A percentile compares a stretch with the other conserved stretches of the same genome.
These are phyloP conservation scores for Aspergillus calidoustus DNA, from an alignment of 2,329 filamentous ascomycete genomes.

Conservation along the genomic window DNA sequence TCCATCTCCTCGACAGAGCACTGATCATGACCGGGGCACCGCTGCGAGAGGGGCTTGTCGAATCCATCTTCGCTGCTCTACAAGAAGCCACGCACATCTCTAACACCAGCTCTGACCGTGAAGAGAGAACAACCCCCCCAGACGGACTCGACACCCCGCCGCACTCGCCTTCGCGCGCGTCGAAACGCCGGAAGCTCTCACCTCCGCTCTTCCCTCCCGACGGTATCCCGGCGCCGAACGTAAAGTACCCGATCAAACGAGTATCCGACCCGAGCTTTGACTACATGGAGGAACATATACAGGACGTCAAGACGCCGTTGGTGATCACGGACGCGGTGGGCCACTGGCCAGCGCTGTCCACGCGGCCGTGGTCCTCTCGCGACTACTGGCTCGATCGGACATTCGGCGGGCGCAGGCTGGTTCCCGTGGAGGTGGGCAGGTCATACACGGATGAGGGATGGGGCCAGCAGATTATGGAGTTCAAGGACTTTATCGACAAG, in stretches of 20 bases:
- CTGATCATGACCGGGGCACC: conserved; percentile 75
- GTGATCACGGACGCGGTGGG: conserved; percentile 69
- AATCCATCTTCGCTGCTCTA: conserved; percentile 40
- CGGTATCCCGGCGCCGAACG: conserved; percentile 36
- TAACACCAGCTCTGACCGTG: neutral
- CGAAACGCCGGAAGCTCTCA: conserved; percentile 40
- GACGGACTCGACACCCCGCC: neutral
- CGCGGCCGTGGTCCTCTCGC: conserved; percentile 71
- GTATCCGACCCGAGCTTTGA: conserved; percentile 58
- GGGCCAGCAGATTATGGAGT: conserved; percentile 80
- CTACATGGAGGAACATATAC: conserved; percentile 66
- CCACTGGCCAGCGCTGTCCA: conserved; percentile 77
- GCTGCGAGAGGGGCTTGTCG: conserved; percentile 53
- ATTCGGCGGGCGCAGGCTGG: conserved; percentile 74
- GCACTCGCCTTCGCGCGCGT: conserved; percentile 10
- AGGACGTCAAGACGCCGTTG: conserved; percentile 59
- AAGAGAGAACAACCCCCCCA: neutral
- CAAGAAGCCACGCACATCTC: conserved; percentile 27
- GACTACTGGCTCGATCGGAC: conserved; percentile 76
- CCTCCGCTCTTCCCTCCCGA: conserved; percentile 40
- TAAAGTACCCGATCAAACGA: conserved; percentile 45
- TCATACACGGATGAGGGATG: conserved; percentile 87
- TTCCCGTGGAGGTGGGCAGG: conserved; percentile 83
- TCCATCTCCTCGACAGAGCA: conserved; percentile 73
- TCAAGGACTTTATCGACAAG: conserved; percentile 68